Percentiles rank a stretch among this genome's conserved stretches.
Conservation (phyloP, 495 filamentous ascomycete species). For the Penicillium dipodomyicola region DNA sequence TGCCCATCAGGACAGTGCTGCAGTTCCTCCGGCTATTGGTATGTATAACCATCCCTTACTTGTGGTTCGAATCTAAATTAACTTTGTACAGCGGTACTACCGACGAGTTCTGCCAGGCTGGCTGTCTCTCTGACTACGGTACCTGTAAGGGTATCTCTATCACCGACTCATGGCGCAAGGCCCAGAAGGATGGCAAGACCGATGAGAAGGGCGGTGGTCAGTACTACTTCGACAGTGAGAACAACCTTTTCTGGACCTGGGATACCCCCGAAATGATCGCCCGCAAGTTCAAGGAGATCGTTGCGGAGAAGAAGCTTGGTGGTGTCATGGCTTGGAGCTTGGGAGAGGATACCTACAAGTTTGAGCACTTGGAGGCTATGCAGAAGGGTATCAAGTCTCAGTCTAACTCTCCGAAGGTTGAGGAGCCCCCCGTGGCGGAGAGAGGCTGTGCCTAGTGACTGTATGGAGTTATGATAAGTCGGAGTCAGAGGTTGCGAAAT, state of each 20-base stretch:
- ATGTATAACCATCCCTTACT: slow-evolving; percentile 5
- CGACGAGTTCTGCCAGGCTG: slow-evolving; percentile 38
- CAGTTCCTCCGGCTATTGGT: slow-evolving; percentile 42
- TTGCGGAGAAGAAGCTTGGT: slow-evolving; percentile 57
- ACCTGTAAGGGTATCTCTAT: slow-evolving; percentile 42
- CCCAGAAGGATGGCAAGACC: slow-evolving; percentile 52
- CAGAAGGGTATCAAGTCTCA: slow-evolving; percentile 41
- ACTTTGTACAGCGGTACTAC: slow-evolving; percentile 27
- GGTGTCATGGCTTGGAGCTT: slow-evolving; percentile 74
- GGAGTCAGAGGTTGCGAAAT: not conserved
- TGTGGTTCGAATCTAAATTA: not conserved
- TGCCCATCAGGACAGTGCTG: slow-evolving; percentile 39
- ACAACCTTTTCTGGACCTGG: slow-evolving; percentile 71
- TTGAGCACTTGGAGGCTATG: slow-evolving; percentile 57
- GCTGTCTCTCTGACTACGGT: slow-evolving; percentile 44
- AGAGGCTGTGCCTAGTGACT: not conserved
- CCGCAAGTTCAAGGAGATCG: slow-evolving; percentile 61
- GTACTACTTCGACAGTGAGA: slow-evolving; percentile 63
- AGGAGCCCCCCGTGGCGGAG: not conserved
- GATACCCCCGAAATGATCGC: slow-evolving; percentile 62
- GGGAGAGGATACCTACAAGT: slow-evolving; percentile 65
- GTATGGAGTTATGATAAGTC: not conserved
- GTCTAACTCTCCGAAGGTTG: slow-evolving; percentile 10
- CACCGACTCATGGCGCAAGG: slow-evolving; percentile 46
- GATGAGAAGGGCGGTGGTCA: slow-evolving; percentile 61